phyloP scores from a whole-genome alignment of 768 basidiomycete species.

The Myochromella boudieri region DNA sequence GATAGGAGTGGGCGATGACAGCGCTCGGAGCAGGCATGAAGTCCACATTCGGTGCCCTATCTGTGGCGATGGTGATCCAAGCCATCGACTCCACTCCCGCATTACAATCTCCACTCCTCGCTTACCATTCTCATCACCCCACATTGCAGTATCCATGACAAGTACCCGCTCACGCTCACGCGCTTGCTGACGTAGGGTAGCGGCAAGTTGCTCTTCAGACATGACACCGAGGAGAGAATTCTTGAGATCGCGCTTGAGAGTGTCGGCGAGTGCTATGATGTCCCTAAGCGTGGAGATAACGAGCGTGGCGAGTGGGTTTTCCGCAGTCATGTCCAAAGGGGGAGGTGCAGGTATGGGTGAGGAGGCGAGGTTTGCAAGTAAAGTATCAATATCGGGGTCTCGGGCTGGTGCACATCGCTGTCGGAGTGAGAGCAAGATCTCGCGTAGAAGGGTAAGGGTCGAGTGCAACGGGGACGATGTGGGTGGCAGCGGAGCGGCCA shows the following conservation, averaged over 20 bases:
- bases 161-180: slow-evolving; percentile 52
- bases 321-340: slow-evolving; percentile 11
- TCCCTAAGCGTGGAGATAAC: slow-evolving; percentile 47
- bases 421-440: slow-evolving; percentile 49
- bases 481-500: slow-evolving; percentile 63
- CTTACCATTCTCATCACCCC: slow-evolving; percentile 30
- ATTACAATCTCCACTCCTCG: slow-evolving; percentile 28
- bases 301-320: slow-evolving; percentile 39
- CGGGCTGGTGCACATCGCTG: slow-evolving; percentile 68
- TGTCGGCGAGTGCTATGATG: slow-evolving; percentile 51
- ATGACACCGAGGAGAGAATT: slow-evolving; percentile 64
- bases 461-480: slow-evolving; percentile 68
- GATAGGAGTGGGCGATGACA: slow-evolving; percentile 39
- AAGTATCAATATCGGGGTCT: slow-evolving; percentile 50
- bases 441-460: slow-evolving; percentile 50
- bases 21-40: slow-evolving; percentile 42
- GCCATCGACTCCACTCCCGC: slow-evolving; percentile 8
- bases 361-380: slow-evolving; percentile 29
- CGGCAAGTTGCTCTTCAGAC: slow-evolving; percentile 59
- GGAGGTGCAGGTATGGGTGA: slow-evolving; percentile 19
- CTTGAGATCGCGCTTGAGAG: slow-evolving; percentile 72
- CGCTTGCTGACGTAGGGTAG: slow-evolving; percentile 52
- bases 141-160: slow-evolving; percentile 50
- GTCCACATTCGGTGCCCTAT: slow-evolving; percentile 38
- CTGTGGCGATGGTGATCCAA: background rate